These are phyloP conservation scores for Solanum dulcamara DNA, from an alignment of 257 asterid genomes.

Conservation along the genomic window DNA sequence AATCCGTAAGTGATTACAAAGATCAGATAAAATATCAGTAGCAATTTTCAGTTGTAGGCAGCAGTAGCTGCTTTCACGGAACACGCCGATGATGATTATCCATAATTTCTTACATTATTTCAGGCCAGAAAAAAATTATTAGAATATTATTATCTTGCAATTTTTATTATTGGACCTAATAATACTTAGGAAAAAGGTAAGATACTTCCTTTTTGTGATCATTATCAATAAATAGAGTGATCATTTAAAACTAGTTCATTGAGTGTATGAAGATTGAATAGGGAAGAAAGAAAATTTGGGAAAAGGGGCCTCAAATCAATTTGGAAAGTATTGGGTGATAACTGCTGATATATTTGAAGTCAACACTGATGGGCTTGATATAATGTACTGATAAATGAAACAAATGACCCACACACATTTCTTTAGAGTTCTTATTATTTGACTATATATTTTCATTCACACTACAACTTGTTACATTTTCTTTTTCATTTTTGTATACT, in stretches of 20 bases:
- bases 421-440: not conserved
- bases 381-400: not conserved
- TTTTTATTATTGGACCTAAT: not conserved
- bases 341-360: not conserved
- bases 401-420: not conserved
- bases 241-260: not conserved
- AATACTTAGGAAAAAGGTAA: not conserved
- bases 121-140: no score
- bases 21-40: not conserved
- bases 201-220: not conserved
- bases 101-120: not conserved
- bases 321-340: not conserved
- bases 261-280: no score
- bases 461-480: not conserved
- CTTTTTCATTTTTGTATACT: not conserved
- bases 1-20: no score
- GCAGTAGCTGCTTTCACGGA: not conserved
- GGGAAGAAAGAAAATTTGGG: not conserved
- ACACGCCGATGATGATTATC: not conserved
- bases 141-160: not conserved
- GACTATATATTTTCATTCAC: not conserved
- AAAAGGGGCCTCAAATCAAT: not conserved
- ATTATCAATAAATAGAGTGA: no score
- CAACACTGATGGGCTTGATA: not conserved
- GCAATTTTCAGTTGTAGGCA: not conserved